Evolutionary conservation across 2,329 filamentous ascomycete genomes (phyloP), one percentile per base, ranked within the genome.

Genomic region (Macroventuria anomochaeta): DNA sequence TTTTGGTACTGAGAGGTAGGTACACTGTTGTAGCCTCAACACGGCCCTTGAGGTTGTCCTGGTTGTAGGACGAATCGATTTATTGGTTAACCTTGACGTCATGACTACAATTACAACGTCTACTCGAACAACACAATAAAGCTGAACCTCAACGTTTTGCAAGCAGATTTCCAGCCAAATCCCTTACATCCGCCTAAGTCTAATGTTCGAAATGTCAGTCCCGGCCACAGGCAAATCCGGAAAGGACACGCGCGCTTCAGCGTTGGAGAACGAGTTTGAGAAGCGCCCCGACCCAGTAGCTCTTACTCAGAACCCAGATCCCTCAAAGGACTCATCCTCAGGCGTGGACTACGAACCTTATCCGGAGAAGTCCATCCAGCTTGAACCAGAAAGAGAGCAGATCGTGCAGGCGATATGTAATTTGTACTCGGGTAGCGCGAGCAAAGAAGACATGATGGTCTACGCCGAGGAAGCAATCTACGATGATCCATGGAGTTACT

Each of bases 401-500:
- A 81, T 81, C 33, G 66, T 81, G 3, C 64, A 75, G 20, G 65
- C 67, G 3, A 80, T 82, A 46, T 70, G 70, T 18, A 75, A 71
- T 7, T 64, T 82, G 1, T 82, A 82, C 59, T 76, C 73, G 34
- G 78, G 79, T 17, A 79, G 77, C 46, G 77, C 77, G 4, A 77
- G 70, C 47, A 76, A 81, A 57, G 64, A 78, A 11, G 77, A 82
- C 56, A 81, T 82, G 76, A 66, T 72, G 36, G 79, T 81, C 1
- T 83, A 81, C 57, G 76, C 76, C 2, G 69, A 75, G 34, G 71
- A 79, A 42, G 69, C 77, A 2, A 66, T 81, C 20, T 80, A 81
- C 55, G 78, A 81, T 47, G 79, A 81, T 58, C 77, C 77, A 1
- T 79, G 75, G 64, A 79, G 76, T 55, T 81, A 79, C 58, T 81